These are phyloP conservation scores for Lineolata rhizophorae DNA, from an alignment of 495 filamentous ascomycete genomes.

Conservation along the genomic window DNA sequence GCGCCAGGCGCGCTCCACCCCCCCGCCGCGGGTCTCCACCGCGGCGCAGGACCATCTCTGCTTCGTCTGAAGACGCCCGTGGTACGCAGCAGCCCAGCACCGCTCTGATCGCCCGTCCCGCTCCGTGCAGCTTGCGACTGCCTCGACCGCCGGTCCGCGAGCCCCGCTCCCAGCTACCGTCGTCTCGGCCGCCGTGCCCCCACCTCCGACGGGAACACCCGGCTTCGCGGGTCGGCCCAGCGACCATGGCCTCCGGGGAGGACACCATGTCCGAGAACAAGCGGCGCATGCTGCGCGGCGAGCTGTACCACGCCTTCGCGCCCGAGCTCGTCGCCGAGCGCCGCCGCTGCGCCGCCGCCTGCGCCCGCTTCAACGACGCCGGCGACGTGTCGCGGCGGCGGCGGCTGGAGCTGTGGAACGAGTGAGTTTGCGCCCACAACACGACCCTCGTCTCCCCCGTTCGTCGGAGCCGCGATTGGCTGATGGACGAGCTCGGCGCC, in stretches of 20 bases:
- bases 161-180: no score
- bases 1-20: no score
- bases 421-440: conserved; percentile 28
- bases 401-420: conserved; percentile 45
- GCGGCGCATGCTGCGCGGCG: conserved; percentile 16
- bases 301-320: conserved; percentile 28
- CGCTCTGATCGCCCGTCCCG: no score
- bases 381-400: conserved; percentile 32
- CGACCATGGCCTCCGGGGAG: not conserved
- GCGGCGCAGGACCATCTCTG: no score
- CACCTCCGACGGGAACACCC: no score
- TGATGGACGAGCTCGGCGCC: conserved; percentile 1
- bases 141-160: no score
- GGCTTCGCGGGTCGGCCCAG: no score
- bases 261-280: conserved; percentile 20
- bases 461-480: conserved; percentile 3
- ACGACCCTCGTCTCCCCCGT: not conserved
- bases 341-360: conserved; percentile 33
- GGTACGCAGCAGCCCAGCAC: no score
- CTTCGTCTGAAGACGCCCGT: no score
- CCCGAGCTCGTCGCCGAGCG: conserved; percentile 34
- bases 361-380: conserved; percentile 36
- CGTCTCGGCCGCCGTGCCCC: no score
- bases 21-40: no score
- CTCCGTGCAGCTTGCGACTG: no score